Percentiles rank a stretch among this genome's conserved stretches.
Evolutionary conservation across 2,329 filamentous ascomycete species (phyloP).

Genomic region (Phyllosticta capitalensis): DNA sequence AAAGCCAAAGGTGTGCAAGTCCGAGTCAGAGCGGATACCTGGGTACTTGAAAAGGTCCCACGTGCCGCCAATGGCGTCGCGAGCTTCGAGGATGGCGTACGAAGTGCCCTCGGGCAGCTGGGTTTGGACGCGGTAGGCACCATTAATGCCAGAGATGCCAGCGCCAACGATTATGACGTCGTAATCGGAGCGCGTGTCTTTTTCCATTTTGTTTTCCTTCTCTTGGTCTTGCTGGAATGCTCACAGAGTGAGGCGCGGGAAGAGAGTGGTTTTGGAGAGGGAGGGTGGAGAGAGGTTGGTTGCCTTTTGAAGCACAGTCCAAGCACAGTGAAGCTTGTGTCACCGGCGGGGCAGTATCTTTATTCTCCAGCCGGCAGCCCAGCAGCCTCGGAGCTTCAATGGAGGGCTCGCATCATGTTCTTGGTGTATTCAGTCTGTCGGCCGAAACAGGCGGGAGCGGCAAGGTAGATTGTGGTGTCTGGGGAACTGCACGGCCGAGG

Average conservation of each 20-base stretch:
- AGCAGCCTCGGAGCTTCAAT: neutral
- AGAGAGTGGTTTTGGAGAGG: neutral
- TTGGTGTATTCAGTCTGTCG: neutral
- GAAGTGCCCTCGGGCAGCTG: conserved; percentile 42
- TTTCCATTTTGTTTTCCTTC: neutral
- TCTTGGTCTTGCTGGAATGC: neutral
- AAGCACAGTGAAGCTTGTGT: neutral
- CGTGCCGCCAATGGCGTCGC: conserved; percentile 60
- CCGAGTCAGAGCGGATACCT: conserved; percentile 49
- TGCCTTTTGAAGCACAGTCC: neutral
- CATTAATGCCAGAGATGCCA: conserved; percentile 67
- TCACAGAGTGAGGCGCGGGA: neutral
- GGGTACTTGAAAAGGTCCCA: conserved; percentile 74
- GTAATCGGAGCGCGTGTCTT: conserved; percentile 16
- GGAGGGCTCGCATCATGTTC: neutral
- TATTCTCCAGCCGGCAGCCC: neutral
- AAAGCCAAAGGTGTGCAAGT: conserved; percentile 48
- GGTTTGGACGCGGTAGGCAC: conserved; percentile 59
- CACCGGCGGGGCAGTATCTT: neutral
- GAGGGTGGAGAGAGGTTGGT: neutral
- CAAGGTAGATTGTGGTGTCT: neutral
- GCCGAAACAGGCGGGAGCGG: conserved; percentile 3
- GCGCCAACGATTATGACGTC: conserved; percentile 58
- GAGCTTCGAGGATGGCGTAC: conserved; percentile 60
- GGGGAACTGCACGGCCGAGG: conserved; percentile 5